These are phyloP conservation scores for Cryphonectria carpinicola DNA, from an alignment of 2,329 filamentous ascomycete species.

Conservation along the genomic window DNA sequence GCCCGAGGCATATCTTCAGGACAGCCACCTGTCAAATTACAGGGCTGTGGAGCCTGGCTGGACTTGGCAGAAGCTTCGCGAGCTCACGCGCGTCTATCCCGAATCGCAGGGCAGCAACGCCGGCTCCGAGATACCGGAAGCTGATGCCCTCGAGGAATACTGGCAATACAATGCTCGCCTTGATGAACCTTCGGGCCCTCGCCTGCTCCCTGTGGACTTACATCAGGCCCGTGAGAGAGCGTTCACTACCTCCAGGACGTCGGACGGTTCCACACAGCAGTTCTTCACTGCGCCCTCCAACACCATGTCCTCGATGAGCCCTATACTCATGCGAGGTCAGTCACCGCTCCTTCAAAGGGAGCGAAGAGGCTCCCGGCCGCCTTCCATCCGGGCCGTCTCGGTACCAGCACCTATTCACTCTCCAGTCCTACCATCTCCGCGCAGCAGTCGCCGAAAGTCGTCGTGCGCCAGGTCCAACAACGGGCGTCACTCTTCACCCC, in stretches of 20 bases:
- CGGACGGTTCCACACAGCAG: constrained; percentile 48
- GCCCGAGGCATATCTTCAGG: constrained; percentile 74
- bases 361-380: constrained; percentile 49
- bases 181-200: constrained; percentile 58
- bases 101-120: constrained; percentile 48
- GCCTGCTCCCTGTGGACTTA: constrained; percentile 46
- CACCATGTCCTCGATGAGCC: constrained; percentile 34
- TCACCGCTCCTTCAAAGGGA: constrained; percentile 45
- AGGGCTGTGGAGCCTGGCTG: constrained; percentile 59
- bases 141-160: constrained; percentile 65
- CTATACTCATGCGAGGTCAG: constrained; percentile 42
- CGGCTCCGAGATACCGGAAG: constrained; percentile 55
- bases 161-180: constrained; percentile 70
- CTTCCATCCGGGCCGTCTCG: constrained; percentile 56
- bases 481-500: constrained; percentile 46
- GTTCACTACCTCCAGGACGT: constrained; percentile 39
- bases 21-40: constrained; percentile 40
- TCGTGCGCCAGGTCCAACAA: constrained; percentile 30
- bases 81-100: constrained; percentile 61
- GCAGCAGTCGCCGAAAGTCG: constrained; percentile 19
- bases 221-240: constrained; percentile 39
- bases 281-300: constrained; percentile 42
- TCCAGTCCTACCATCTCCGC: constrained; percentile 41
- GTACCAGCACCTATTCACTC: constrained; percentile 48
- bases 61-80: constrained; percentile 72